Evolutionary conservation across 1,284 basidiomycete species (phyloP).

Genomic region (Ganoderma sp.): DNA sequence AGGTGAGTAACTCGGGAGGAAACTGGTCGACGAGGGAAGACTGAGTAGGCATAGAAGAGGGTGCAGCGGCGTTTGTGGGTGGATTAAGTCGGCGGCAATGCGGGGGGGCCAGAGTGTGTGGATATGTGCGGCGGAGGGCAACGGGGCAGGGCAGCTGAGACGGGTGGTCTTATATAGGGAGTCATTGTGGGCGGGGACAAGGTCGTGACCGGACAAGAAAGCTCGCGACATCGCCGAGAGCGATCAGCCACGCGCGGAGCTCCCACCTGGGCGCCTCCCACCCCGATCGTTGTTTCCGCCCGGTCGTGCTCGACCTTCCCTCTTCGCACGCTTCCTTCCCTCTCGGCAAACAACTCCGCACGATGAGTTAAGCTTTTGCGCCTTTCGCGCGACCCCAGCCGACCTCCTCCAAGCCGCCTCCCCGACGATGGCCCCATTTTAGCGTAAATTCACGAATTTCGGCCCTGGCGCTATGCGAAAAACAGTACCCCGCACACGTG

Average conservation of each 20-base stretch:
- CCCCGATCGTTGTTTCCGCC: constrained; percentile 18
- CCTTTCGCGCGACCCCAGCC: constrained; percentile 8
- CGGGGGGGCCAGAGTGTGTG: not conserved
- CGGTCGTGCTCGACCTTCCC: constrained; percentile 21
- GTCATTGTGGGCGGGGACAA: constrained; percentile 22
- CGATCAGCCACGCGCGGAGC: constrained; percentile 23
- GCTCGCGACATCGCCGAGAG: constrained; percentile 30
- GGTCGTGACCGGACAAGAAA: constrained; percentile 22
- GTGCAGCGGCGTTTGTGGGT: constrained; percentile 4
- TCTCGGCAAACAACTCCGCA: constrained; percentile 20
- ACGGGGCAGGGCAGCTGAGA: constrained; percentile 9
- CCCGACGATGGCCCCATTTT: not conserved
- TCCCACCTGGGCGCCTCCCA: constrained; percentile 20
- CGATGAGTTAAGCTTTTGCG: constrained; percentile 28
- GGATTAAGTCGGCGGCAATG: not conserved
- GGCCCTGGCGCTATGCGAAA: not conserved
- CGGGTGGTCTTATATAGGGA: constrained; percentile 28
- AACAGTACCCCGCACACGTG: constrained; percentile 29
- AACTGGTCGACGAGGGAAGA: constrained; percentile 35
- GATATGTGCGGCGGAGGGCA: constrained; percentile 10
- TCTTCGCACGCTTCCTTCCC: constrained; percentile 21
- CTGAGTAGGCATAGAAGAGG: constrained; percentile 28
- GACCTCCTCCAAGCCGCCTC: not conserved
- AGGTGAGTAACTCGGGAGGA: constrained; percentile 70
- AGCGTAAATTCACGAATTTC: not conserved